Evolutionary conservation across 1,139 yeast species (phyloP).

Genomic region (Fermentozyma sake): DNA sequence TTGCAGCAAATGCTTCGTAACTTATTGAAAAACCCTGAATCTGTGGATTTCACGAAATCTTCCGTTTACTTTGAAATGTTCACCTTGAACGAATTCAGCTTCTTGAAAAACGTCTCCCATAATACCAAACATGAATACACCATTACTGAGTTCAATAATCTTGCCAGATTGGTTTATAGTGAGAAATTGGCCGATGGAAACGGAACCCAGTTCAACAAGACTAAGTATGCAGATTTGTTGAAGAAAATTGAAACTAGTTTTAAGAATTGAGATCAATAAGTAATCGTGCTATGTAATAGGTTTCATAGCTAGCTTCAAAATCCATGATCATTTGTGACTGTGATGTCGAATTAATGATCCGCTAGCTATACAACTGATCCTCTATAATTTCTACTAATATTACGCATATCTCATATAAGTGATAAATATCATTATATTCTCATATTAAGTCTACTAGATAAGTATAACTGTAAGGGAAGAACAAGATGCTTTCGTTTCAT

Average conservation of each 20-base stretch:
- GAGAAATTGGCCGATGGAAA: conserved; percentile 42
- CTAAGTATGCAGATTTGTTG: conserved; percentile 36
- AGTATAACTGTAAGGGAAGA: too few species aligned
- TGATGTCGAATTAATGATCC: not conserved
- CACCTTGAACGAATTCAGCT: conserved; percentile 37
- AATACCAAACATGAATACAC: conserved; percentile 15
- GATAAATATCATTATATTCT: too few species aligned
- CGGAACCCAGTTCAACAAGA: conserved; percentile 36
- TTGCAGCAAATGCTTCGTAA: conserved; percentile 74
- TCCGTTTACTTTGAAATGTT: conserved; percentile 56
- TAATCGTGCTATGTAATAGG: too few species aligned
- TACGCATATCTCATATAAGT: too few species aligned
- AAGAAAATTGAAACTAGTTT: conserved; percentile 17
- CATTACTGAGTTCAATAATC: conserved; percentile 30
- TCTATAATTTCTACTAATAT: too few species aligned
- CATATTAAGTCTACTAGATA: too few species aligned
- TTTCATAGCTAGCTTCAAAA: not conserved
- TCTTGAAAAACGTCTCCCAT: conserved; percentile 20
- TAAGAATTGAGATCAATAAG: conserved; percentile 1
- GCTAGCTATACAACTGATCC: not conserved
- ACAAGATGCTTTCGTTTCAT: too few species aligned
- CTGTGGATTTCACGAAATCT: conserved; percentile 56
- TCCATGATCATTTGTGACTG: not conserved
- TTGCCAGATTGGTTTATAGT: conserved; percentile 45
- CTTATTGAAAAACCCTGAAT: conserved; percentile 51